A percentile compares a stretch with the other conserved stretches of the same genome.
Conservation (phyloP, 2,329 filamentous ascomycete species). For the Zymoseptoria brevis region DNA sequence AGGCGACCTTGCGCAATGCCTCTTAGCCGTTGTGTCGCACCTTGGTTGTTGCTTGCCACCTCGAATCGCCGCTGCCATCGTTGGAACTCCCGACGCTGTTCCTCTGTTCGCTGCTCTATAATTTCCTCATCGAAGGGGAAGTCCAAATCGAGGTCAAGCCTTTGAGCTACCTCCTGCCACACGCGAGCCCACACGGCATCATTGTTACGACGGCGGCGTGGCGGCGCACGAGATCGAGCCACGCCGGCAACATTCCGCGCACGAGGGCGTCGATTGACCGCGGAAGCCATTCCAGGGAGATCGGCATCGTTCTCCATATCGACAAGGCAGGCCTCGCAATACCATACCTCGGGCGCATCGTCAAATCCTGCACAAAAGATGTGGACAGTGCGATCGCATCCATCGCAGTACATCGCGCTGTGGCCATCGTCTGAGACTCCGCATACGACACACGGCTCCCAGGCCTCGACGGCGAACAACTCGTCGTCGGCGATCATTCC, state of each 20-base stretch:
- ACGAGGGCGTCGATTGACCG: conserved; percentile 20
- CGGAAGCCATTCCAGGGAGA: conserved; percentile 20
- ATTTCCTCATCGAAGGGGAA: conserved; percentile 79
- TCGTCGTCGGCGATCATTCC: conserved; percentile 63
- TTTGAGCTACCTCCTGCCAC: conserved; percentile 85
- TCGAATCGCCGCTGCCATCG: conserved; percentile 78
- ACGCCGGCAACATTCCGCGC: conserved; percentile 7
- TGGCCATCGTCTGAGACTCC: conserved; percentile 73
- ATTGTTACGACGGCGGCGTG: conserved; percentile 27
- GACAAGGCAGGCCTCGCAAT: conserved; percentile 70
- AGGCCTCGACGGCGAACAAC: conserved; percentile 49
- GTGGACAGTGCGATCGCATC: conserved; percentile 83
- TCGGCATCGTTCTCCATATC: conserved; percentile 24
- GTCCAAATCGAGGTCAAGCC: conserved; percentile 68
- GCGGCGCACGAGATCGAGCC: conserved; percentile 3
- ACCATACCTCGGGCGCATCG: conserved; percentile 55
- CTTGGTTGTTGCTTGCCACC: conserved; percentile 66
- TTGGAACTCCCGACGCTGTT: conserved; percentile 51
- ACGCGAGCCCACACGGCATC: conserved; percentile 63
- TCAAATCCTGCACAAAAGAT: conserved; percentile 84
- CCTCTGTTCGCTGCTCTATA: conserved; percentile 44
- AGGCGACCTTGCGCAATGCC: conserved; percentile 48
- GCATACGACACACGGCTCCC: conserved; percentile 76
- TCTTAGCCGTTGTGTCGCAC: conserved; percentile 53
- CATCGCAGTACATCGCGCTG: conserved; percentile 79